These are phyloP conservation scores for Magnolia kwangsiensis DNA, from an alignment of 164 flowering plant genomes.

Conservation along the genomic window DNA sequence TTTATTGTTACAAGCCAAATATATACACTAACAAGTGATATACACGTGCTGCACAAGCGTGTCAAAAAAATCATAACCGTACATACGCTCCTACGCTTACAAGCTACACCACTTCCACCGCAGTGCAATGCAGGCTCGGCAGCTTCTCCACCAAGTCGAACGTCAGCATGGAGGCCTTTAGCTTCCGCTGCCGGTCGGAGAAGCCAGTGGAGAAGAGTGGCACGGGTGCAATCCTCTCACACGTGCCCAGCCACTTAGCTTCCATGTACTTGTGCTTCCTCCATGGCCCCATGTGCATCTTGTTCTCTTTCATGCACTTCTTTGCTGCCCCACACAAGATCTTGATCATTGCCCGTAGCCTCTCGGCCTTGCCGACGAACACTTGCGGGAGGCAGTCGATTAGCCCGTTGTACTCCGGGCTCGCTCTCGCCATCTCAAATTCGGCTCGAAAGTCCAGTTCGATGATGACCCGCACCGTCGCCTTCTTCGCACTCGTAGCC, in stretches of 20 bases:
- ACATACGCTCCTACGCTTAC: neutral
- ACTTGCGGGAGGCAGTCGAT: constrained; percentile 61
- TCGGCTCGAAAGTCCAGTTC: constrained; percentile 72
- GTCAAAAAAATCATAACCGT: too few relatives aligned
- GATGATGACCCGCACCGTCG: constrained; percentile 60
- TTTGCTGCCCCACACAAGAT: constrained; percentile 68
- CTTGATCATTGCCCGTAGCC: constrained; percentile 50
- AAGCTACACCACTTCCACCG: constrained; percentile 36
- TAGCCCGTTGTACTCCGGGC: constrained; percentile 58
- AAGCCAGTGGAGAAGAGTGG: neutral
- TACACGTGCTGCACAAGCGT: neutral
- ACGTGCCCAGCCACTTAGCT: constrained; percentile 76
- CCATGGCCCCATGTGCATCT: constrained; percentile 95
- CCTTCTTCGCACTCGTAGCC: constrained; percentile 40
- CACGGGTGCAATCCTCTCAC: constrained; percentile 21
- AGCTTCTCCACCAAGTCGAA: constrained; percentile 40
- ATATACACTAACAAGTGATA: neutral
- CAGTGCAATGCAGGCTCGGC: constrained; percentile 33
- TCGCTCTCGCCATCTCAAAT: constrained; percentile 86
- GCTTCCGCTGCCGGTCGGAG: constrained; percentile 21
- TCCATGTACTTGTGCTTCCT: constrained; percentile 85
- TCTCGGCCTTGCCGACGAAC: constrained; percentile 70
- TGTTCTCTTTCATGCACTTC: constrained; percentile 85
- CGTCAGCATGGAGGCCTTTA: constrained; percentile 51
- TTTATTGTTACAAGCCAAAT: neutral